phyloP scores from a whole-genome alignment of 768 basidiomycete genomes.

The Ramaria sp. region DNA sequence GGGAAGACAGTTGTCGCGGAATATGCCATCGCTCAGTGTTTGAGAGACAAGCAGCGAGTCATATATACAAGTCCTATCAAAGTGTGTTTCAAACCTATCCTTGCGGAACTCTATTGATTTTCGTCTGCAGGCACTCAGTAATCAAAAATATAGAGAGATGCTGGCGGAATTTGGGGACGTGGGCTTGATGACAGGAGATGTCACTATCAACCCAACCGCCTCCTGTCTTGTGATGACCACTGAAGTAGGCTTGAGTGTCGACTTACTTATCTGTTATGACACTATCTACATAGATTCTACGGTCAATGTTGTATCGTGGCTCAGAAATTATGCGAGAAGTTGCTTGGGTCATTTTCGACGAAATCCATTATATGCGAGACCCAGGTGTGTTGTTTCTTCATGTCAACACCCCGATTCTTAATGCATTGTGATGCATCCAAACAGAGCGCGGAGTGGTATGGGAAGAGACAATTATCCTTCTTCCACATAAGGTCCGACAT shows the following conservation, averaged over 20 bases:
- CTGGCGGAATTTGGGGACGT: constrained; percentile 95
- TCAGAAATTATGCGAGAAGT: constrained; percentile 99
- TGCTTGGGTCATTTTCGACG: constrained; percentile 99
- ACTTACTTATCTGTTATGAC: not conserved
- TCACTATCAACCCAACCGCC: constrained; percentile 95
- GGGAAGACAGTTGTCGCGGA: constrained; percentile 99
- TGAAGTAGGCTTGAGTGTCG: constrained; percentile 45
- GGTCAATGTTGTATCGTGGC: constrained; percentile 97
- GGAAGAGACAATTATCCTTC: constrained; percentile 97
- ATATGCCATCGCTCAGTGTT: constrained; percentile 96
- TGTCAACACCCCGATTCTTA: not conserved
- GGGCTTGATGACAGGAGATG: constrained; percentile 98
- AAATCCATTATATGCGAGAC: constrained; percentile 99
- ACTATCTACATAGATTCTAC: constrained; percentile 59
- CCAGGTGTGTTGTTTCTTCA: constrained; percentile 32
- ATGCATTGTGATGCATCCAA: not conserved
- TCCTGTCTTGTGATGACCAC: constrained; percentile 99
- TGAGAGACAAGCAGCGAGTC: constrained; percentile 88
- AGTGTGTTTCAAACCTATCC: constrained; percentile 37
- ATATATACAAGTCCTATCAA: constrained; percentile 99
- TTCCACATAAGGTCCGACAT: constrained; percentile 92
- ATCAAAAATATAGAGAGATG: constrained; percentile 99
- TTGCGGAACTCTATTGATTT: not conserved
- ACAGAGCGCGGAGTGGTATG: constrained; percentile 95
- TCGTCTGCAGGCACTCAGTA: constrained; percentile 76